Evolutionary conservation across 1,284 basidiomycete genomes (phyloP).

Genomic region (Mycena sp.): DNA sequence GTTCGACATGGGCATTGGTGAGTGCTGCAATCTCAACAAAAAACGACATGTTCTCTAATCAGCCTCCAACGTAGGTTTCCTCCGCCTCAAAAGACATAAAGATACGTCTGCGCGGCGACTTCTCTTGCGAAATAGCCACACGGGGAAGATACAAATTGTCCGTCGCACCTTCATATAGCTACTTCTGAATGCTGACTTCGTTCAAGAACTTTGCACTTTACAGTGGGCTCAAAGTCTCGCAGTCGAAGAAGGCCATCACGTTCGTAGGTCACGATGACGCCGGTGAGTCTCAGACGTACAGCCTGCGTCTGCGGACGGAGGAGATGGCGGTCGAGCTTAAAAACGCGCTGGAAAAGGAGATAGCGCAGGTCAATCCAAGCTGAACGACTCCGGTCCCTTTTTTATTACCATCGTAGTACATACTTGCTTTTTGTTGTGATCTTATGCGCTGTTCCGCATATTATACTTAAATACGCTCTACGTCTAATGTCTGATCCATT

Average conservation of each 20-base stretch:
- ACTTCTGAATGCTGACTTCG: constrained; percentile 15
- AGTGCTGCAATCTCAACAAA: constrained; percentile 46
- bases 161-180: constrained; percentile 33
- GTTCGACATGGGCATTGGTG: constrained; percentile 30
- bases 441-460: too few species aligned
- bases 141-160: constrained; percentile 78
- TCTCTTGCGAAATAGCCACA: constrained; percentile 73
- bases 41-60: constrained; percentile 35
- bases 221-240: constrained; percentile 54
- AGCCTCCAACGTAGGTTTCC: constrained; percentile 62
- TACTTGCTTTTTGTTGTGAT: too few species aligned
- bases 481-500: too few species aligned
- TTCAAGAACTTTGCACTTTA: constrained; percentile 67
- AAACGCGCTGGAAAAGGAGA: constrained; percentile 70
- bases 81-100: constrained; percentile 78
- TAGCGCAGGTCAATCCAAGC: too few species aligned
- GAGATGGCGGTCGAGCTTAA: constrained; percentile 68
- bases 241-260: constrained; percentile 61
- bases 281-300: constrained; percentile 66
- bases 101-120: constrained; percentile 62
- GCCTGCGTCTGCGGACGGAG: constrained; percentile 70
- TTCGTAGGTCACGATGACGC: constrained; percentile 75
- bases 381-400: too few species aligned
- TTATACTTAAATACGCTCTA: too few species aligned
- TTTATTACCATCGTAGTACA: too few species aligned